Conservation (phyloP, 139 green algal genomes). For the Chlorella sp. region DNA sequence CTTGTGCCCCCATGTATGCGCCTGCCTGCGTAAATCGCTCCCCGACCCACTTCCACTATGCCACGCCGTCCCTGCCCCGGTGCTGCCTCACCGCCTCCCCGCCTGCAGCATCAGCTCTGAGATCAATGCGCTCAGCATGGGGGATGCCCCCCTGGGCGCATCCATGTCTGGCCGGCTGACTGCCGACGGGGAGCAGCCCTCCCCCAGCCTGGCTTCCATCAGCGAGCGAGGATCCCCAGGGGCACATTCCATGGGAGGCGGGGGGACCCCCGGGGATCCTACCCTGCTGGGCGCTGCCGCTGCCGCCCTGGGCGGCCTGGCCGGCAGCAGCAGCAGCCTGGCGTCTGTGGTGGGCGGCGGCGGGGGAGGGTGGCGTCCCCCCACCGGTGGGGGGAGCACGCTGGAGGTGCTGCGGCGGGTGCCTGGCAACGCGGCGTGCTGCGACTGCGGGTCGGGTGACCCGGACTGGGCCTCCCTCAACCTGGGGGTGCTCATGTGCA, state of each 20-base stretch:
- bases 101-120: slow-evolving; percentile 24
- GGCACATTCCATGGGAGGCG: too few relatives aligned
- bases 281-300: not conserved
- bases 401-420: slow-evolving; percentile 47
- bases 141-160: slow-evolving; percentile 3
- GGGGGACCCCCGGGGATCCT: not conserved
- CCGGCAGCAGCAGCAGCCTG: not conserved
- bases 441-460: slow-evolving; percentile 81
- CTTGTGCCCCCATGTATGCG: too few relatives aligned
- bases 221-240: not conserved
- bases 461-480: slow-evolving; percentile 93
- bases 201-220: slow-evolving; percentile 21
- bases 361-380: not conserved
- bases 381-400: not conserved
- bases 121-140: slow-evolving; percentile 19
- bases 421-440: slow-evolving; percentile 81
- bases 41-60: not conserved
- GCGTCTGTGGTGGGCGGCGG: not conserved
- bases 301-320: not conserved
- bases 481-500: slow-evolving; percentile 90
- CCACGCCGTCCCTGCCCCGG: not conserved
- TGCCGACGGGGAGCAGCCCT: slow-evolving; percentile 10
- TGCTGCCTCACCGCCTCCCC: not conserved
- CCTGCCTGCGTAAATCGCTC: too few relatives aligned
- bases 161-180: not conserved